Conservation (phyloP, 352 stramenopile genomes). For the Phytophthora pisi region DNA sequence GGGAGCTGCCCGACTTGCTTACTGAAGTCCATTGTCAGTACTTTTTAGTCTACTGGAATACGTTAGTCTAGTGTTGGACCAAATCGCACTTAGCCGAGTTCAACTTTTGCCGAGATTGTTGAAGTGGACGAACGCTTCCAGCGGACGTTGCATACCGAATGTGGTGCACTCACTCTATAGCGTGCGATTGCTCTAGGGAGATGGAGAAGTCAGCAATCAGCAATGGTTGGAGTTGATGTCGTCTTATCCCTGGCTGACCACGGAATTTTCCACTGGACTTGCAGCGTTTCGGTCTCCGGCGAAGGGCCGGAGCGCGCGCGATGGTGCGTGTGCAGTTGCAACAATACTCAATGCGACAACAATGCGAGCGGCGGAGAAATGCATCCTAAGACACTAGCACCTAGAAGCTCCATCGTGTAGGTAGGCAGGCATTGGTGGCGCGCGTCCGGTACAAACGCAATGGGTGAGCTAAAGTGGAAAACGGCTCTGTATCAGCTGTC, state of each 20-base stretch:
- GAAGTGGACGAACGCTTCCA: background rate
- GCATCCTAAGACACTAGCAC: background rate
- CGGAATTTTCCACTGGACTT: slow-evolving; percentile 12
- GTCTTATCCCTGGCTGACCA: background rate
- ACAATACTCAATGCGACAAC: slow-evolving; percentile 11
- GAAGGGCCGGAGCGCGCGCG: slow-evolving; percentile 8
- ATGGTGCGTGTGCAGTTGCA: slow-evolving; percentile 4
- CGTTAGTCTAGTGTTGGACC: too few relatives aligned
- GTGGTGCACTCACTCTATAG: background rate
- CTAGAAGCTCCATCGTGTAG: background rate
- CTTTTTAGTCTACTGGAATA: too few relatives aligned
- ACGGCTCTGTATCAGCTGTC: background rate
- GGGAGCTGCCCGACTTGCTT: too few relatives aligned
- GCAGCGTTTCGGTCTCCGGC: slow-evolving; percentile 18
- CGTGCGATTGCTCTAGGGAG: background rate
- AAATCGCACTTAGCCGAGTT: background rate
- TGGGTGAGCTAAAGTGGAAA: background rate
- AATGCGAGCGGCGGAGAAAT: background rate
- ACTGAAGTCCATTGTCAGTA: too few relatives aligned
- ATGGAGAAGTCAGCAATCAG: background rate
- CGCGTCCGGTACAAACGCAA: background rate
- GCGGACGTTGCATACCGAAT: background rate
- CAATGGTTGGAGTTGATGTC: background rate
- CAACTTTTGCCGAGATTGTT: background rate
- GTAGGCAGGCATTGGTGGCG: background rate